Conservation (phyloP, 2,329 filamentous ascomycete species). For the Aspergillus terreus region DNA sequence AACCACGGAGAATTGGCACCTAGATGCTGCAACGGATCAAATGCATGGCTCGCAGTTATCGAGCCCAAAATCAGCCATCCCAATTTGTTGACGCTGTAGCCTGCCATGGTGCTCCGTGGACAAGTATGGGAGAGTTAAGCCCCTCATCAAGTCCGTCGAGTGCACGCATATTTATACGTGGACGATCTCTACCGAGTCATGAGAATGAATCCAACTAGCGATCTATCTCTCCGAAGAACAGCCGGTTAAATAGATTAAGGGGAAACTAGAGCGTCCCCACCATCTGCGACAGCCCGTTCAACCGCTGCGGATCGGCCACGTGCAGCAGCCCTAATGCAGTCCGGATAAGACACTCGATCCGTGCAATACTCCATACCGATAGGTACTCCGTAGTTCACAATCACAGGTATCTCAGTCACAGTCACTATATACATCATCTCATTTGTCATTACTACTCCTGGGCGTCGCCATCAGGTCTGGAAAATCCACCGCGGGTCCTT, state of each 20-base stretch:
- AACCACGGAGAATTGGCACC: slow-evolving; percentile 55
- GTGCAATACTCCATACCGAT: background rate
- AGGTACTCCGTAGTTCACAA: background rate
- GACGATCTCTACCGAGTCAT: too few relatives aligned
- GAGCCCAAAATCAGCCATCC: slow-evolving; percentile 10
- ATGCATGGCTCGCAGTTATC: slow-evolving; percentile 4
- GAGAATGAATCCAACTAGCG: background rate
- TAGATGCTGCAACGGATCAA: slow-evolving; percentile 45
- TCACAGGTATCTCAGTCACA: too few relatives aligned
- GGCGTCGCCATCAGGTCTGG: slow-evolving; percentile 45
- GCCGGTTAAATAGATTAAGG: background rate
- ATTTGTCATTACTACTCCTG: background rate
- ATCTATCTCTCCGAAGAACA: background rate
- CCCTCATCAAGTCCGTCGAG: too few relatives aligned
- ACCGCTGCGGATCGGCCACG: slow-evolving; percentile 8
- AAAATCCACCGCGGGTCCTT: slow-evolving; percentile 65
- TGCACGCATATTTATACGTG: too few relatives aligned
- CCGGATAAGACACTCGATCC: background rate
- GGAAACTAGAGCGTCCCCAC: background rate
- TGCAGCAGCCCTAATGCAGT: slow-evolving; percentile 3
- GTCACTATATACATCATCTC: background rate
- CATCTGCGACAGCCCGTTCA: slow-evolving; percentile 5
- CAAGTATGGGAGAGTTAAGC: background rate
- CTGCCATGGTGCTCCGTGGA: slow-evolving; percentile 5
- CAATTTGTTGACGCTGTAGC: slow-evolving; percentile 1